Conservation (phyloP, 805 yeast species). For the Kodamaea neixiangensis region DNA sequence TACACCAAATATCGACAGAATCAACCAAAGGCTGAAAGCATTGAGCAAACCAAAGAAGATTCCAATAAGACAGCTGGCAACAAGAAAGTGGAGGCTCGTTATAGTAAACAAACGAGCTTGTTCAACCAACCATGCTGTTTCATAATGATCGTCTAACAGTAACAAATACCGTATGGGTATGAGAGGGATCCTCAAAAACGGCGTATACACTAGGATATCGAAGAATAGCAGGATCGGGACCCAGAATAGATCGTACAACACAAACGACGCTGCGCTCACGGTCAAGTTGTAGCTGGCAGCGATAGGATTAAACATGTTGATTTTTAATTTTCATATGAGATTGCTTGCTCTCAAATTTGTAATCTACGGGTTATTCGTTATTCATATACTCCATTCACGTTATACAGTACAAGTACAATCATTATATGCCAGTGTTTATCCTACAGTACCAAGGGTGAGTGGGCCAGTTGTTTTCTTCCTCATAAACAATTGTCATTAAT, state of each 20-base stretch:
- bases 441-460: too few species aligned
- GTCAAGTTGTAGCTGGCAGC: background rate
- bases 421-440: too few species aligned
- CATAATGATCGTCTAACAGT: conserved; percentile 12
- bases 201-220: conserved; percentile 13
- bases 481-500: conserved; percentile 10
- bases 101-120: conserved; percentile 12
- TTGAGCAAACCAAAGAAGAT: conserved; percentile 12
- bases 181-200: conserved; percentile 15
- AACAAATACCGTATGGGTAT: conserved; percentile 14
- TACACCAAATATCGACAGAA: conserved; percentile 12
- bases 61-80: conserved; percentile 14
- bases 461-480: background rate
- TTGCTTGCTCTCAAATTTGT: background rate
- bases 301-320: conserved; percentile 8
- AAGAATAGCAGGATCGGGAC: conserved; percentile 11
- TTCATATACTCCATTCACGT: too few species aligned
- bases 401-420: too few species aligned
- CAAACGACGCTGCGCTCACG: background rate
- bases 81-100: conserved; percentile 10
- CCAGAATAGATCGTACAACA: conserved; percentile 5
- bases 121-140: conserved; percentile 13
- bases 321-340: background rate
- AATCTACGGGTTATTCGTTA: too few species aligned
- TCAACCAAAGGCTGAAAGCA: conserved; percentile 11